Conservation (phyloP, 306 rosid species). For the Delonix regia region DNA sequence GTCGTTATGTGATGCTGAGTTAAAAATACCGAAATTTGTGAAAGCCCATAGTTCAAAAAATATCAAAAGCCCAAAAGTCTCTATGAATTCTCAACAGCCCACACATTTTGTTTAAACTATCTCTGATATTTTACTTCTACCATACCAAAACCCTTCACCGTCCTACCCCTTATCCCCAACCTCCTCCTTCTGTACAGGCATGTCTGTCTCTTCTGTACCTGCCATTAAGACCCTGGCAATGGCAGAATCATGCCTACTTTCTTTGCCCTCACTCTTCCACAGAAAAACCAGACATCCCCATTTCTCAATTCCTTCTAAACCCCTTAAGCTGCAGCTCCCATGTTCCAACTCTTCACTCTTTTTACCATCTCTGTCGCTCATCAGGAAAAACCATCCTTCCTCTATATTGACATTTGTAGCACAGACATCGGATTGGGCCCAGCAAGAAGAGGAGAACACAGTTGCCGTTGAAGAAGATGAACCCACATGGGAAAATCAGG, state of each 20-base stretch:
- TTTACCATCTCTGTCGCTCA: constrained; percentile 36
- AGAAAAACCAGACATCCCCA: constrained; percentile 45
- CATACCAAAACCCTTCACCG: neutral
- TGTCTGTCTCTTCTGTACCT: constrained; percentile 53
- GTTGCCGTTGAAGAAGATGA: constrained; percentile 34
- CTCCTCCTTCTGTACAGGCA: neutral
- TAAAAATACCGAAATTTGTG: too few species aligned
- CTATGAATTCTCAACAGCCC: neutral
- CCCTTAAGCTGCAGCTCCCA: constrained; percentile 51
- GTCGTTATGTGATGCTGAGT: too few species aligned
- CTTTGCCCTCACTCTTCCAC: constrained; percentile 55
- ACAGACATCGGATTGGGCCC: constrained; percentile 83
- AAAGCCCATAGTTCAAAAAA: neutral
- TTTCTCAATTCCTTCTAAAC: constrained; percentile 51
- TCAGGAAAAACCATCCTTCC: constrained; percentile 42
- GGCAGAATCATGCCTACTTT: constrained; percentile 59
- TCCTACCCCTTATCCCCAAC: constrained; percentile 54
- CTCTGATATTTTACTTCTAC: neutral
- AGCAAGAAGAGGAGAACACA: constrained; percentile 53
- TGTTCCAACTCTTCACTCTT: constrained; percentile 43
- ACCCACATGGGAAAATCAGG: constrained; percentile 49
- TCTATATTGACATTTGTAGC: constrained; percentile 56
- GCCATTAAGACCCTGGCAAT: constrained; percentile 57
- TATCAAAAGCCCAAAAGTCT: neutral
- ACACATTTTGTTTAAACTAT: neutral